A percentile compares a stretch with the other conserved stretches of the same genome.
Evolutionary conservation across 495 filamentous ascomycete genomes (phyloP).

Genomic region (Pseudotulostoma volvatum): DNA sequence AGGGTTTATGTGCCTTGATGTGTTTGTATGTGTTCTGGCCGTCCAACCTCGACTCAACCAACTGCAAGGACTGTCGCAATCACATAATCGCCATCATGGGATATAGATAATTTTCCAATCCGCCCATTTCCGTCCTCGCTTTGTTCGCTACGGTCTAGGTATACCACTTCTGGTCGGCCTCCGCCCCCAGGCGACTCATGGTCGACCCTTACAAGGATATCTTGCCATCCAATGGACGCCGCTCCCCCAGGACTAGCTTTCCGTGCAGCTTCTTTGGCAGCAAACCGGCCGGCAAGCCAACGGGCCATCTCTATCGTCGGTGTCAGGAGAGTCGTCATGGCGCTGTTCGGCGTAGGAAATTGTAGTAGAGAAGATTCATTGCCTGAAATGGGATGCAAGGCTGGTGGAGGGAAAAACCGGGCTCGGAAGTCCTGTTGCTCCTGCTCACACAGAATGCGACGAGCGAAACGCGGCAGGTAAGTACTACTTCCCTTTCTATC

Average conservation of each 20-base stretch:
- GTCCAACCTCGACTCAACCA: no score
- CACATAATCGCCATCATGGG: conserved; percentile 45
- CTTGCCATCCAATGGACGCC: conserved; percentile 22
- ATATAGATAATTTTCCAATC: conserved; percentile 32
- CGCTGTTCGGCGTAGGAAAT: no score
- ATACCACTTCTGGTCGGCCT: conserved; percentile 26
- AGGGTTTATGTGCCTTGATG: no score
- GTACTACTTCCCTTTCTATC: conserved; percentile 4
- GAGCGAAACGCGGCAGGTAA: conserved; percentile 33
- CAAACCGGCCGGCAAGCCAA: conserved; percentile 33
- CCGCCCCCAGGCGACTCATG: conserved; percentile 5
- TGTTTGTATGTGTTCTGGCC: no score
- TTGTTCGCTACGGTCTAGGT: conserved; percentile 13
- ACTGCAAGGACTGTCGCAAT: conserved; percentile 35
- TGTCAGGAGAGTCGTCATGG: conserved; percentile 11
- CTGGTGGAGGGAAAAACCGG: conserved; percentile 16
- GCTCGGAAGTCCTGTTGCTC: conserved; percentile 27
- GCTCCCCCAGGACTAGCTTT: conserved; percentile 31
- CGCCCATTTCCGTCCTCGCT: conserved; percentile 11
- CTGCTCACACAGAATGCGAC: conserved; percentile 31
- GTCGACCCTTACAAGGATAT: conserved; percentile 23
- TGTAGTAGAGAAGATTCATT: no score
- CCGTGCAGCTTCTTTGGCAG: conserved; percentile 32
- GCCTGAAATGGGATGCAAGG: conserved; percentile 5
- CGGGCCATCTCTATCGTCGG: conserved; percentile 29